These are phyloP conservation scores for Melanogaster broomeanus DNA, from an alignment of 768 basidiomycete species.

Conservation along the genomic window DNA sequence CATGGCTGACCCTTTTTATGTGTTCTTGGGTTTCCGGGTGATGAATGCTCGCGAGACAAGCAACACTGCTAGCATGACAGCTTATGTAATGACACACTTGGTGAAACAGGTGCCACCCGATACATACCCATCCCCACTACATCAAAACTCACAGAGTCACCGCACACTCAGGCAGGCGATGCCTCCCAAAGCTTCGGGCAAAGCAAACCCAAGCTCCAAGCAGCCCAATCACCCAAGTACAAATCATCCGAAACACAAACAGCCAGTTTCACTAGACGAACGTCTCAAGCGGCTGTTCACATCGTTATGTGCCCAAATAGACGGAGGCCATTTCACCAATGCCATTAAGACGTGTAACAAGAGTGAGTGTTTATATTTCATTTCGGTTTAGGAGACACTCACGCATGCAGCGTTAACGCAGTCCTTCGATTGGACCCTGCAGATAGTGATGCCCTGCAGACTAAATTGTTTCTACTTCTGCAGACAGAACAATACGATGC, in stretches of 20 bases:
- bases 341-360: slow-evolving; percentile 93
- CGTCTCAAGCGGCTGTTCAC: slow-evolving; percentile 64
- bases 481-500: slow-evolving; percentile 81
- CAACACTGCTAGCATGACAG: neutral
- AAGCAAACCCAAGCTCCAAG: slow-evolving; percentile 5
- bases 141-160: neutral
- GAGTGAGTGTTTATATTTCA: slow-evolving; percentile 51
- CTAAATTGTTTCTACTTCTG: slow-evolving; percentile 84
- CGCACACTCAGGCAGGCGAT: too few relatives aligned
- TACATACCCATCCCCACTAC: too few relatives aligned
- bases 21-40: neutral
- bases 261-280: slow-evolving; percentile 22
- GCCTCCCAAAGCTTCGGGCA: slow-evolving; percentile 18
- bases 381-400: slow-evolving; percentile 21
- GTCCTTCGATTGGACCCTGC: slow-evolving; percentile 70
- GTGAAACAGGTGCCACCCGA: too few relatives aligned
- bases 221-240: slow-evolving; percentile 6
- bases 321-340: slow-evolving; percentile 83
- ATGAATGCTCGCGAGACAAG: neutral
- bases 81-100: slow-evolving; percentile 32
- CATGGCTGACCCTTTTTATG: slow-evolving; percentile 39
- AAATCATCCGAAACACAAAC: slow-evolving; percentile 18
- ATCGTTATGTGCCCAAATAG: slow-evolving; percentile 84
- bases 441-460: slow-evolving; percentile 74
- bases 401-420: slow-evolving; percentile 32